phyloP scores from a whole-genome alignment of 1,139 yeast species.

The Magnusiomyces tetraspermus region DNA sequence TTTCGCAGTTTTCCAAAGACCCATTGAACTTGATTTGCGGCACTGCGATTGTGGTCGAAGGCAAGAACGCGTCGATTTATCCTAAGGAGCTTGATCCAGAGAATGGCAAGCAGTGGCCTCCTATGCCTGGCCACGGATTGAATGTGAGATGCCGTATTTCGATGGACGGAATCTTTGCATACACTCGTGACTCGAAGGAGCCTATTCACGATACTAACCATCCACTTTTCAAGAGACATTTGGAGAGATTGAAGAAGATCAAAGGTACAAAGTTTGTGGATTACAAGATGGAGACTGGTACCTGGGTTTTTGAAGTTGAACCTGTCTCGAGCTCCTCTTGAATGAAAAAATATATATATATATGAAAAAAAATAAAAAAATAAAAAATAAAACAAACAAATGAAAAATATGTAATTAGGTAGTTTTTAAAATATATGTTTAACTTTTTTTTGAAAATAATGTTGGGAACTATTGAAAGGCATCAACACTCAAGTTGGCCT shows the following conservation, averaged over 20 bases:
- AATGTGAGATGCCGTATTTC: slow-evolving; percentile 68
- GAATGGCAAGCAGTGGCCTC: slow-evolving; percentile 39
- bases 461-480: no score
- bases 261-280: slow-evolving; percentile 56
- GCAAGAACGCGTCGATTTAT: slow-evolving; percentile 58
- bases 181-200: slow-evolving; percentile 58
- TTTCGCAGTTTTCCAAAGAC: slow-evolving; percentile 45
- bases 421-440: no score
- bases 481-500: no score
- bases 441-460: no score
- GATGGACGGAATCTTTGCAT: slow-evolving; percentile 70
- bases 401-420: no score
- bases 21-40: slow-evolving; percentile 49
- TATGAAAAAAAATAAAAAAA: no score
- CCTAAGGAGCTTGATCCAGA: slow-evolving; percentile 36
- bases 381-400: no score
- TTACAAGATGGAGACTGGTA: slow-evolving; percentile 72
- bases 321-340: slow-evolving; percentile 15
- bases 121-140: slow-evolving; percentile 64
- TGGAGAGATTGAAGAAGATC: slow-evolving; percentile 53
- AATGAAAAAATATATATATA: no score
- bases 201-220: slow-evolving; percentile 74
- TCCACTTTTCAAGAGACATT: slow-evolving; percentile 59
- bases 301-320: slow-evolving; percentile 66
- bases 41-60: slow-evolving; percentile 49